phyloP scores from a whole-genome alignment of 2,329 filamentous ascomycete genomes.

The Verticillium nonalfalfae region DNA sequence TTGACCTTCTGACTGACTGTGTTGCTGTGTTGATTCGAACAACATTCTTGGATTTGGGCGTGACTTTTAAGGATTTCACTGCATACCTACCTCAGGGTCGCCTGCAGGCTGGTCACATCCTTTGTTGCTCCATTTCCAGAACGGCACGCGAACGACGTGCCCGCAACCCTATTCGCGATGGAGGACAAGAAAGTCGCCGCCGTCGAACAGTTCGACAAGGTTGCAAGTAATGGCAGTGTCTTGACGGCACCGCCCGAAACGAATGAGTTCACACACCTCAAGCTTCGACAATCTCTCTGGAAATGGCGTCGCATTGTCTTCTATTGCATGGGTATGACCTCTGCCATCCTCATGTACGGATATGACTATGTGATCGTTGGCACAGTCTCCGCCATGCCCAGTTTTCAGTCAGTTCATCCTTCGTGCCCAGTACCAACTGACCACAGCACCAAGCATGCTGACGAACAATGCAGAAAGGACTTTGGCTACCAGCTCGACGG shows the following conservation, averaged over 20 bases:
- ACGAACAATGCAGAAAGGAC: slow-evolving; percentile 14
- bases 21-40: background rate
- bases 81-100: too few species aligned
- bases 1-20: too few species aligned
- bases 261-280: slow-evolving; percentile 10
- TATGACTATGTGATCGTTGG: slow-evolving; percentile 22
- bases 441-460: background rate
- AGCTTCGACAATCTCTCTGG: slow-evolving; percentile 16
- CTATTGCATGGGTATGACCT: slow-evolving; percentile 18
- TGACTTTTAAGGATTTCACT: too few species aligned
- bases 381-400: slow-evolving; percentile 22
- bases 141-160: background rate
- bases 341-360: slow-evolving; percentile 18
- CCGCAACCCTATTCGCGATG: background rate
- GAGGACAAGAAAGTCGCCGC: background rate
- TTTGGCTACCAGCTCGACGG: slow-evolving; percentile 23
- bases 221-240: background rate
- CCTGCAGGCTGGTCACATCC: too few species aligned
- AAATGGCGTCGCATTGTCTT: slow-evolving; percentile 16
- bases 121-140: background rate
- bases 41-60: background rate
- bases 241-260: background rate
- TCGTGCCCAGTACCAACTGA: background rate
- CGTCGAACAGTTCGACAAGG: background rate
- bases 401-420: slow-evolving; percentile 16